Evolutionary conservation across 306 rosid genomes (phyloP).

Genomic region (Vigna angularis): DNA sequence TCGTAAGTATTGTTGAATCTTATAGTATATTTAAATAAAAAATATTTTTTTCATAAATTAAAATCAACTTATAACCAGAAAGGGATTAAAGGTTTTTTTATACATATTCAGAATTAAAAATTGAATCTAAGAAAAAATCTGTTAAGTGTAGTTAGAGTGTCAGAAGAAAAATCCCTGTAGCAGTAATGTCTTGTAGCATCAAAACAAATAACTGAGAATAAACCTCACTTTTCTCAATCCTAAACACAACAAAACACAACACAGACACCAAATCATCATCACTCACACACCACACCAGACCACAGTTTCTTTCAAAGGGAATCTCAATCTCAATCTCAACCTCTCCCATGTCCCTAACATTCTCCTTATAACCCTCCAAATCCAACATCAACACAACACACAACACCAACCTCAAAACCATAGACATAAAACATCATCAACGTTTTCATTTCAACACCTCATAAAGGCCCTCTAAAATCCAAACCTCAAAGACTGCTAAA

Average conservation of each 20-base stretch:
- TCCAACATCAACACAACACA: constrained; percentile 5
- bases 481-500: neutral
- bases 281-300: neutral
- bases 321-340: constrained; percentile 24
- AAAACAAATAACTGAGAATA: neutral
- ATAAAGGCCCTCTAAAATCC: neutral
- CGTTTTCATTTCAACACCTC: neutral
- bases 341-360: neutral
- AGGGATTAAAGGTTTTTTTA: too few relatives aligned
- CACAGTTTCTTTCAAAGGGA: constrained; percentile 9
- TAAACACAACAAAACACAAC: neutral
- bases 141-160: constrained; percentile 40
- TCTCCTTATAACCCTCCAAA: constrained; percentile 8
- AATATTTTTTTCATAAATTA: too few relatives aligned
- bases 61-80: too few relatives aligned
- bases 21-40: too few relatives aligned
- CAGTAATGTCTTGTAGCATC: neutral
- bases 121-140: neutral
- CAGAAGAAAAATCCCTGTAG: constrained; percentile 39
- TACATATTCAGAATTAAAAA: too few relatives aligned
- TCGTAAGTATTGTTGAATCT: too few relatives aligned
- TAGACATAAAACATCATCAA: neutral
- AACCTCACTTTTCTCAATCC: neutral
- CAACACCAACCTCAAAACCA: neutral
- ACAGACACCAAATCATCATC: constrained; percentile 28